phyloP scores from a whole-genome alignment of 345 rosid species.

The thale cress (Arabidopsis thaliana) region DNA sequence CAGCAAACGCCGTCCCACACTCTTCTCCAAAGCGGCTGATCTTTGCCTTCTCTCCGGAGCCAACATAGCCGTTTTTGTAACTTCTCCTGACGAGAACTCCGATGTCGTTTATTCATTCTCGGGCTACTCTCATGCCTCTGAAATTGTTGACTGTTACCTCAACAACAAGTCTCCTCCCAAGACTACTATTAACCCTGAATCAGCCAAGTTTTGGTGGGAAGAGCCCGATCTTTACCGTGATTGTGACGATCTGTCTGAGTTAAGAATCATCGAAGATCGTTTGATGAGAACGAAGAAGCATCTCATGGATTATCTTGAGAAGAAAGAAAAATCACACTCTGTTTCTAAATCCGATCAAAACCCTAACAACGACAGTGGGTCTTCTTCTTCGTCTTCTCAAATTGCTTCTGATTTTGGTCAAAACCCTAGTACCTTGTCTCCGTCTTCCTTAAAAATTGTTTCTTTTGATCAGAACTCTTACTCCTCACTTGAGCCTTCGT shows the following conservation, averaged over 20 bases:
- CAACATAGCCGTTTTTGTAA: constrained; percentile 6
- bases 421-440: no score
- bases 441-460: no score
- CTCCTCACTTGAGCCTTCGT: no score
- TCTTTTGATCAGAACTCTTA: no score
- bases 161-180: not conserved
- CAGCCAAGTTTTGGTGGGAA: constrained; percentile 8
- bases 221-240: not conserved
- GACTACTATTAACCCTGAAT: not conserved
- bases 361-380: not conserved
- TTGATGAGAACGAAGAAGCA: not conserved
- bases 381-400: not conserved
- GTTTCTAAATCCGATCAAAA: not conserved
- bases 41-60: not conserved
- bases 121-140: not conserved
- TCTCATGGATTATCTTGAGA: not conserved
- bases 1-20: not conserved
- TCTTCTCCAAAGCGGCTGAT: constrained; percentile 2
- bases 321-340: not conserved
- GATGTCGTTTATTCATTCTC: not conserved
- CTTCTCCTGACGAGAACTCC: not conserved
- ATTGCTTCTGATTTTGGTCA: no score
- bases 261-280: not conserved
- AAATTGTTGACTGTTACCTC: not conserved
- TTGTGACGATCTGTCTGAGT: not conserved